A percentile compares a stretch with the other conserved stretches of the same genome.
Evolutionary conservation across 2,329 filamentous ascomycete genomes (phyloP).

Genomic region (Neopestalotiopsis sp.): DNA sequence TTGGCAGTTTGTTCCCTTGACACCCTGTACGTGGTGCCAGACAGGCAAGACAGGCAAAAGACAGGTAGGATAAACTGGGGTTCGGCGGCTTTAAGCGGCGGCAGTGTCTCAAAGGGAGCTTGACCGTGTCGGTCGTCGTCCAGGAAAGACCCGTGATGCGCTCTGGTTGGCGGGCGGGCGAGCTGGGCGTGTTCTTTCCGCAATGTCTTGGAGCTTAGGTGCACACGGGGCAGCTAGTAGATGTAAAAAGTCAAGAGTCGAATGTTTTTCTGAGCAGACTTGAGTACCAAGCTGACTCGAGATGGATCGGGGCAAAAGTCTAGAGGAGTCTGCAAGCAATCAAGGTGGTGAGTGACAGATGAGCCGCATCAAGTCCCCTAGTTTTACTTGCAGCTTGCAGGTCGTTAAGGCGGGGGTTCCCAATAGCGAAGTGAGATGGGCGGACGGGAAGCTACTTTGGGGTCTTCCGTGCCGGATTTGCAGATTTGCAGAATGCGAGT

Average conservation of each 20-base stretch:
- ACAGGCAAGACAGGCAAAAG: not conserved
- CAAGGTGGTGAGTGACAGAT: slow-evolving; percentile 4
- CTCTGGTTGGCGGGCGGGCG: not conserved
- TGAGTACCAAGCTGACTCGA: not conserved
- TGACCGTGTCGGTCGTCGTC: not conserved
- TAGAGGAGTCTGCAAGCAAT: not conserved
- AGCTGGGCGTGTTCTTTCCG: not conserved
- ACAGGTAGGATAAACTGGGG: not conserved
- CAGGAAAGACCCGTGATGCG: not conserved
- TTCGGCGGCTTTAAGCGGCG: not conserved
- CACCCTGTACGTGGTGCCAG: not conserved
- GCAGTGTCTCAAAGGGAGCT: not conserved
- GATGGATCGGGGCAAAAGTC: not conserved
- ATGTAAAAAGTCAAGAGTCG: not conserved
- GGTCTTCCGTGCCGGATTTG: not conserved
- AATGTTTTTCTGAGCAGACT: not conserved
- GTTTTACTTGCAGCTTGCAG: not conserved
- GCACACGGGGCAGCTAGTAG: not conserved
- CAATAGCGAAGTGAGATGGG: not conserved
- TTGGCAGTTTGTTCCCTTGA: slow-evolving; percentile 6
- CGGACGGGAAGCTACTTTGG: not conserved
- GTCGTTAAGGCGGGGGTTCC: not conserved
- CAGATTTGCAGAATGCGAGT: not conserved
- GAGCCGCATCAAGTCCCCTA: not conserved
- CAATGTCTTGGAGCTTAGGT: not conserved